Evolutionary conservation across 495 filamentous ascomycete species (phyloP), one percentile per base, ranked within the genome.

Genomic region (Chaetomium tenue): DNA sequence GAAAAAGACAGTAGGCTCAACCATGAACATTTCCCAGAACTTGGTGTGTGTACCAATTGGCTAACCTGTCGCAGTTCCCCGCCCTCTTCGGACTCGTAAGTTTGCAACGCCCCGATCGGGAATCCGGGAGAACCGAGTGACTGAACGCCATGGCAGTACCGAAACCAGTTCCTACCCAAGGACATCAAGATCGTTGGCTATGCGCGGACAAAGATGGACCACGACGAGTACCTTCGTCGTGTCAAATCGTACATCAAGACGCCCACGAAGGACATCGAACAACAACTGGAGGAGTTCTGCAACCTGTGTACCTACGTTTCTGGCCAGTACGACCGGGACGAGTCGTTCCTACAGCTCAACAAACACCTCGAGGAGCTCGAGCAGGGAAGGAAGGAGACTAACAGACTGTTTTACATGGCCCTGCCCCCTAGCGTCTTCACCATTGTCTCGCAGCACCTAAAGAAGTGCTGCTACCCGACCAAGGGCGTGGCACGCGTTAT

Each of bases 141-240:
- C 72, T 77, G 77, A 76, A 67, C 56, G 57, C 30, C 26, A 25
- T 57, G 66, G 61, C 75, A 97, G 93, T 93, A 92, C 79, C 91
- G 94, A 71, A 98, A 98, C 82, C 91, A 96, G 76, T 98, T 98
- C 83, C 89, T 98, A 22, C 94, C 94, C 66, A 97, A 96, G 81
- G 91, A 94, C 76, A 93, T 97, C 79, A 90, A 88, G 75, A 97
- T 99, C 75, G 87, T 99, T 72, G 95, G 95, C 82, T 99, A 99
- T 90, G 95, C 95, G 66, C 88, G 95, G 73, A 99, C 95, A 68
- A 96, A 96, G 82, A 99, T 99, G 95, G 93, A 98, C 81, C 91
- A 91, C 73, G 89, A 91, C 67, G 95, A 98, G 77, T 98, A 90
- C 79, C 82, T 97, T 70, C 89, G 87, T 78, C 87, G 95, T 61